These are phyloP conservation scores for Phoma herbarum DNA, from an alignment of 2,329 filamentous ascomycete species.

Conservation along the genomic window DNA sequence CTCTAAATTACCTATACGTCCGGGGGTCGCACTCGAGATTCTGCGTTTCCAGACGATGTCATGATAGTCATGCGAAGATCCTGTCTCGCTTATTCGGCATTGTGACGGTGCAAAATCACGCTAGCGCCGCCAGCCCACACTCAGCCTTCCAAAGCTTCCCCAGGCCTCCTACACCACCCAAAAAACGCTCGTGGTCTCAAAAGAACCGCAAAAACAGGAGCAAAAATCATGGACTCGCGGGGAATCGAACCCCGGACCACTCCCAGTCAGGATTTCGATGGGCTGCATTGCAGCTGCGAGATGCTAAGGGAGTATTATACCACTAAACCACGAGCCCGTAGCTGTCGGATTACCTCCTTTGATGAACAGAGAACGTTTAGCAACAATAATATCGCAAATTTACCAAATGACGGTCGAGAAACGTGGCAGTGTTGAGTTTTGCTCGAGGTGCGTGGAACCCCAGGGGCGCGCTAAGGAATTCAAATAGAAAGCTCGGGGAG, in stretches of 20 bases:
- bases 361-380: accelerated
- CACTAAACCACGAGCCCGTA: background rate
- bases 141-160: background rate
- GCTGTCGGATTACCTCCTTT: background rate
- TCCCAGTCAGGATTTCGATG: constrained; percentile 14
- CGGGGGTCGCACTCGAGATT: background rate
- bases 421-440: background rate
- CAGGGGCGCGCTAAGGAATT: too few species aligned
- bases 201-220: constrained; percentile 2
- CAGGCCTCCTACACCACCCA: background rate
- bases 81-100: background rate
- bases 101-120: background rate
- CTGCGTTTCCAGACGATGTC: background rate
- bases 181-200: background rate
- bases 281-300: background rate
- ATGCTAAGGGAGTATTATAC: constrained; percentile 18
- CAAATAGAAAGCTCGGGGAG: background rate
- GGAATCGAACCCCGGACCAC: constrained; percentile 29
- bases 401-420: background rate
- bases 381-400: too few species aligned
- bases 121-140: background rate
- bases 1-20: background rate
- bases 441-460: background rate
- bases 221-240: constrained; percentile 25
- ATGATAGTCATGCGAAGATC: background rate